phyloP scores from a whole-genome alignment of 2,329 filamentous ascomycete genomes.

The Hymenoscyphus fraxineus region DNA sequence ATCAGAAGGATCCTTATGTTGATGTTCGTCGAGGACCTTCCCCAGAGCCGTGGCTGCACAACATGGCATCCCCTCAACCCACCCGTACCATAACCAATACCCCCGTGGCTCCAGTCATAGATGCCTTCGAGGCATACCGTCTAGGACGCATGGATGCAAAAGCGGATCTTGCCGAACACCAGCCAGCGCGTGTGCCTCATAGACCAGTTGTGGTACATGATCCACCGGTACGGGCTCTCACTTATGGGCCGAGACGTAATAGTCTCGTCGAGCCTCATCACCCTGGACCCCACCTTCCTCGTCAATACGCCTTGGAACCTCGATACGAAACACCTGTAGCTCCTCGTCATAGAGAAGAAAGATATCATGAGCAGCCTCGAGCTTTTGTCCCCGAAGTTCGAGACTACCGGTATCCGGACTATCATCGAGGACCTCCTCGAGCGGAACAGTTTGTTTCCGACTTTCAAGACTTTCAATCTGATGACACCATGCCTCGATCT shows the following conservation, averaged over 20 bases:
- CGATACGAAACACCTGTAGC: neutral
- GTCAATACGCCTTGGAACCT: constrained; percentile 1
- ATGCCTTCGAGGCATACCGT: neutral
- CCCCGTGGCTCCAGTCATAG: neutral
- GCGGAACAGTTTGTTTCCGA: neutral
- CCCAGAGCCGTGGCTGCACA: neutral
- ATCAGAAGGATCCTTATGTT: neutral
- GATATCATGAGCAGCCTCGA: neutral
- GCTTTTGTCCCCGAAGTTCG: neutral
- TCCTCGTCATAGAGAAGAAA: neutral
- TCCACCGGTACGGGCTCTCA: neutral
- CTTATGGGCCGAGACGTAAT: neutral
- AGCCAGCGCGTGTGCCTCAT: neutral
- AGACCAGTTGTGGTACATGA: neutral
- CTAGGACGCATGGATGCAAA: neutral
- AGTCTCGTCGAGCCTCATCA: neutral
- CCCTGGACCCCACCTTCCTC: neutral
- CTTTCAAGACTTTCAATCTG: neutral
- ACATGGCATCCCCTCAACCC: neutral
- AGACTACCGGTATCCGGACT: neutral
- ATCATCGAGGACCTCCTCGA: neutral
- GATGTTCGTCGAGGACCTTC: neutral
- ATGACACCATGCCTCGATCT: neutral
- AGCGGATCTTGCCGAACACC: neutral
- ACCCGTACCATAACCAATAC: neutral